phyloP scores from a whole-genome alignment of 2,329 filamentous ascomycete species.

The Tolypocladium ophioglossoides region DNA sequence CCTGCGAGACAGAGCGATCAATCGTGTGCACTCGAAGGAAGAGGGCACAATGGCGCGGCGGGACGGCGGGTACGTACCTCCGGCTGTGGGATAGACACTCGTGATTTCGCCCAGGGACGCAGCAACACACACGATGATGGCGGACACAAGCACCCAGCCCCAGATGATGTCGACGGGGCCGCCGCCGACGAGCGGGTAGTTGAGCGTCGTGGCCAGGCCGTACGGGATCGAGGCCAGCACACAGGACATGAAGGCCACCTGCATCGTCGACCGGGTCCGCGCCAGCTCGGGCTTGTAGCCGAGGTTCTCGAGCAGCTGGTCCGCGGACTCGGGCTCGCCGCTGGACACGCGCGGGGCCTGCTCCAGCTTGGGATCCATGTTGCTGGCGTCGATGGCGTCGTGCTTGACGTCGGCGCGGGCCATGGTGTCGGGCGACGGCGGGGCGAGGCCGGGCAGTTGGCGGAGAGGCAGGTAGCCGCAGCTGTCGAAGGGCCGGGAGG shows the following conservation, averaged over 20 bases:
- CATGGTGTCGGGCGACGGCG: slow-evolving; percentile 5
- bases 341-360: slow-evolving; percentile 9
- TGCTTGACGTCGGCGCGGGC: slow-evolving; percentile 9
- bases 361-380: slow-evolving; percentile 17
- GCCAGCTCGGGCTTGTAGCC: slow-evolving; percentile 57
- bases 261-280: slow-evolving; percentile 55
- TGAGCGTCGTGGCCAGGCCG: slow-evolving; percentile 59
- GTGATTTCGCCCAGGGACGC: slow-evolving; percentile 64
- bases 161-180: slow-evolving; percentile 62
- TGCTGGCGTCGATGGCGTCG: slow-evolving; percentile 10
- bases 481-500: background rate
- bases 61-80: slow-evolving; percentile 34
- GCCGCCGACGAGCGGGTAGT: slow-evolving; percentile 55
- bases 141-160: slow-evolving; percentile 60
- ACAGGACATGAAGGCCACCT: slow-evolving; percentile 68
- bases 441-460: background rate
- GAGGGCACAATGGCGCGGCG: background rate
- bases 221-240: slow-evolving; percentile 67
- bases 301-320: slow-evolving; percentile 51
- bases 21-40: slow-evolving; percentile 6
- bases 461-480: background rate
- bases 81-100: slow-evolving; percentile 65
- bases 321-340: slow-evolving; percentile 34
- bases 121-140: slow-evolving; percentile 62
- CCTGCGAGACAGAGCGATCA: slow-evolving; percentile 16